These are phyloP conservation scores for Penicillium pancosmium DNA, from an alignment of 495 filamentous ascomycete genomes.

Conservation along the genomic window DNA sequence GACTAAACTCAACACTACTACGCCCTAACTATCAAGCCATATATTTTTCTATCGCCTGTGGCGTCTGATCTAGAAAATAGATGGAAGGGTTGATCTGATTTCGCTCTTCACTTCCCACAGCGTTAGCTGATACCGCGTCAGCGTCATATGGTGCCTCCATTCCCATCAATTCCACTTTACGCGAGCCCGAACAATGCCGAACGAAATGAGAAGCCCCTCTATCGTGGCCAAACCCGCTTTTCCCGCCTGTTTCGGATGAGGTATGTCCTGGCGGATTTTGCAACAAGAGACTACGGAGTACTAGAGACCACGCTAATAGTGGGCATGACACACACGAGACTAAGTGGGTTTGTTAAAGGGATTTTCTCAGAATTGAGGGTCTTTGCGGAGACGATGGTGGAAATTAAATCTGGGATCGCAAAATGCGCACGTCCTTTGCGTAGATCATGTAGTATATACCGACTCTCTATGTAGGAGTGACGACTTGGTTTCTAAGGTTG, in stretches of 20 bases:
- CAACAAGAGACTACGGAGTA: not conserved
- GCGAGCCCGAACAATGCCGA: not conserved
- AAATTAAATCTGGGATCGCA: conserved; percentile 5
- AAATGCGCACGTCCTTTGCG: not conserved
- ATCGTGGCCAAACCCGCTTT: not conserved
- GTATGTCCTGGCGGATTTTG: not conserved
- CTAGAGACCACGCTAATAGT: not conserved
- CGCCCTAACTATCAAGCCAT: not conserved
- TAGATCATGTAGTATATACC: not conserved
- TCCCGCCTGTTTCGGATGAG: not conserved
- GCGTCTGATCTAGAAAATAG: conserved; percentile 8
- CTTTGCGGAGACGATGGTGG: not conserved
- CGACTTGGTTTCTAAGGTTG: not conserved
- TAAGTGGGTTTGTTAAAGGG: not conserved
- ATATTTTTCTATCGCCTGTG: conserved; percentile 13
- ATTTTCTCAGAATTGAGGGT: not conserved
- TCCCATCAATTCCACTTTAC: not conserved
- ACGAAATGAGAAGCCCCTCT: not conserved
- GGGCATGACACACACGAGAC: not conserved
- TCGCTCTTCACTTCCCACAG: not conserved
- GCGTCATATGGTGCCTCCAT: not conserved
- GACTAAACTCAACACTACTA: not conserved
- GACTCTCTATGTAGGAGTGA: not conserved
- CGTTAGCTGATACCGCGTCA: not conserved
- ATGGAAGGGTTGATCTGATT: not conserved